A percentile compares a stretch with the other conserved stretches of the same genome.
phyloP scores from a whole-genome alignment of 257 asterid species.

The Solanum bulbocastanum region DNA sequence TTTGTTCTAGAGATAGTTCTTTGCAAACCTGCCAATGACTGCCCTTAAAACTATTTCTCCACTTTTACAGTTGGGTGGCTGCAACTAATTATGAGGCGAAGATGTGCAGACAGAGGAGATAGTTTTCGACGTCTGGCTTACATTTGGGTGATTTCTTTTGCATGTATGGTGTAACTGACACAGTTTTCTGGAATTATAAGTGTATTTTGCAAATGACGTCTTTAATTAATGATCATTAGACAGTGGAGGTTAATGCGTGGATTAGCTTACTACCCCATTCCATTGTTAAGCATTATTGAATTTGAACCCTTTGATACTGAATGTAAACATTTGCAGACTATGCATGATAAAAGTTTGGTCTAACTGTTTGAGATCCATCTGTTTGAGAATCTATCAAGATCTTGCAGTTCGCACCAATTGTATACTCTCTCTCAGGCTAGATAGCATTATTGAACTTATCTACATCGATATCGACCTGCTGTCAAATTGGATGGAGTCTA shows the following conservation, averaged over 20 bases:
- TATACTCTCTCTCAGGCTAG: background rate
- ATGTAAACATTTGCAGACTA: background rate
- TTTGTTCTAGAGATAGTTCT: background rate
- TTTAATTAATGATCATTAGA: background rate
- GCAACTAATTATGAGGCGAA: background rate
- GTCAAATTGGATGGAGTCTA: background rate
- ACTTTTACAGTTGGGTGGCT: background rate
- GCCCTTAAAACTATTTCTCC: background rate
- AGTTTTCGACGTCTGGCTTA: background rate
- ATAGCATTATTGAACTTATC: background rate
- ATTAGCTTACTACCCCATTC: background rate
- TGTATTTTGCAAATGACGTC: background rate
- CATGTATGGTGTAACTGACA: background rate
- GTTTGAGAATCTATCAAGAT: background rate
- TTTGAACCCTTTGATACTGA: background rate
- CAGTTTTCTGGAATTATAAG: background rate
- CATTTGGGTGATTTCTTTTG: background rate
- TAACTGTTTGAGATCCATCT: background rate
- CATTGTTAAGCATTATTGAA: background rate
- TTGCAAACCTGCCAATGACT: background rate
- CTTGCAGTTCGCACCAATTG: background rate
- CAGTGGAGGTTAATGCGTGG: background rate
- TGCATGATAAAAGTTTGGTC: background rate
- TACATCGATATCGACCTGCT: background rate
- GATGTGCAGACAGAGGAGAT: background rate